Evolutionary conservation across 306 rosid genomes (phyloP).

Genomic region (Astragalus membranaceus): DNA sequence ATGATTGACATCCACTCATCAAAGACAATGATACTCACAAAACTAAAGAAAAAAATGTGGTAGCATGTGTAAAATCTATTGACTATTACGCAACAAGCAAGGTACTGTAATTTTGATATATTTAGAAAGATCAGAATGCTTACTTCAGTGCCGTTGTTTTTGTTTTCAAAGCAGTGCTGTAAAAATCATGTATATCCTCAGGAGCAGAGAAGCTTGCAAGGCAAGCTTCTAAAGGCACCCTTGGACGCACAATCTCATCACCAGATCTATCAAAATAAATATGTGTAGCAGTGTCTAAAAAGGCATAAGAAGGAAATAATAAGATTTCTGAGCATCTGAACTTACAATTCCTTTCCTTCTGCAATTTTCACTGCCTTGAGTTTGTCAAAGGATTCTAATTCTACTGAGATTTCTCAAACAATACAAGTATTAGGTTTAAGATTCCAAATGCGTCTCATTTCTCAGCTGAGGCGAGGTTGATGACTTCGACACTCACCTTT

Average conservation of each 20-base stretch:
- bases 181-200: conserved; percentile 87
- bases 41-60: neutral
- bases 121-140: conserved; percentile 23
- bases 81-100: neutral
- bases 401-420: conserved; percentile 49
- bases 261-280: conserved; percentile 39
- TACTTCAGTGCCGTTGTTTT: conserved; percentile 86
- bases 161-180: conserved; percentile 69
- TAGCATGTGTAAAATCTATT: neutral
- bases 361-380: conserved; percentile 56
- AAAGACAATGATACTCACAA: neutral
- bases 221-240: conserved; percentile 88
- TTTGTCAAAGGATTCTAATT: conserved; percentile 60
- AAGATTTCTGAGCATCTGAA: conserved; percentile 16
- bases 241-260: conserved; percentile 79
- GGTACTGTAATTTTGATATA: neutral
- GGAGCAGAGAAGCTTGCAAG: conserved; percentile 72
- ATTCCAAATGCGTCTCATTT: neutral
- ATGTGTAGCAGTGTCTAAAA: conserved; percentile 24
- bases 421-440: conserved; percentile 14
- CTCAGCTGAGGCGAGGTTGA: neutral
- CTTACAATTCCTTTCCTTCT: conserved; percentile 87
- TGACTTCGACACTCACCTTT: conserved; percentile 40
- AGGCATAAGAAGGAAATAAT: neutral
- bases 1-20: neutral